Percentiles rank a stretch among this genome's conserved stretches.
Conservation (phyloP, 208 protist genomes). For the Leishmania tropica region DNA sequence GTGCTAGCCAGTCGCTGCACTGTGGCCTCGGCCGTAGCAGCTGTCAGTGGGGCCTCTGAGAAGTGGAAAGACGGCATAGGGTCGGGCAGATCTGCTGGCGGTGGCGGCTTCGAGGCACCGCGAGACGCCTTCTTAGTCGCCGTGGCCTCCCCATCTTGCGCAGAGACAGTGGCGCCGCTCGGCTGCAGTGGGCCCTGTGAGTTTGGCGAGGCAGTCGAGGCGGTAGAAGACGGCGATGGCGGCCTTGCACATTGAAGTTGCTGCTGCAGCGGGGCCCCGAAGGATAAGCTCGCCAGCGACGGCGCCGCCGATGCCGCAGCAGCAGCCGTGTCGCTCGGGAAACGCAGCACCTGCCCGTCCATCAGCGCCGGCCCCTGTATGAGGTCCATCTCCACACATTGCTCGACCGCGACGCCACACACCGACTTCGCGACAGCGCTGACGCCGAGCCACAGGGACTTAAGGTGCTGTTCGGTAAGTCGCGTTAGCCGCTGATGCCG, state of each 20-base stretch:
- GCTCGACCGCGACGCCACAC: constrained; percentile 11
- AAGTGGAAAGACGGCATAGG: not conserved
- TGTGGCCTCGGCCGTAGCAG: not conserved
- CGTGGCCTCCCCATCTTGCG: not conserved
- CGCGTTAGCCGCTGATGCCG: constrained; percentile 31
- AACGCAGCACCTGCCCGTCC: constrained; percentile 5
- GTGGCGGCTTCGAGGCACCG: not conserved
- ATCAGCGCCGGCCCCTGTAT: constrained; percentile 1
- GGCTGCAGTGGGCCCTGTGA: not conserved
- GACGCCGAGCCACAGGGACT: constrained; percentile 23
- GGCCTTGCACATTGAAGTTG: not conserved
- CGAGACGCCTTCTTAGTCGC: not conserved
- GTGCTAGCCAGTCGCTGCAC: not conserved
- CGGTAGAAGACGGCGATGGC: not conserved
- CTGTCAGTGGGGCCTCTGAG: not conserved
- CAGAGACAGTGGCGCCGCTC: not conserved
- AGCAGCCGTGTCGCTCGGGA: not conserved
- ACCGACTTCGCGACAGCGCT: constrained; percentile 14
- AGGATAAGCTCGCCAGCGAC: not conserved
- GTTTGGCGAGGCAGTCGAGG: not conserved
- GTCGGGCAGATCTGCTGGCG: no score
- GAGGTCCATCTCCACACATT: constrained; percentile 8
- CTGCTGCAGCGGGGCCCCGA: not conserved
- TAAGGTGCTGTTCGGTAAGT: constrained; percentile 32
- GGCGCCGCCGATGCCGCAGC: not conserved